Conservation (phyloP, 129 eudicot species). For the Helianthus annuus region HanXRQr2.0-SUNRISE NC_035438.2:54203185-54203684, state of each 20-base stretch:
- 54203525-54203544: constrained; percentile 78
- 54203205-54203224: too few relatives aligned
- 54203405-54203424: constrained; percentile 85
- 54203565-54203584: constrained; percentile 58
- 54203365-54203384: constrained; percentile 75
- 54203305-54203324: constrained; percentile 14
- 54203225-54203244: too few relatives aligned
- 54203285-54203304: constrained; percentile 4
- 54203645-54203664: neutral
- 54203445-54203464: neutral
- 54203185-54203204: too few relatives aligned
- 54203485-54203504: constrained; percentile 56
- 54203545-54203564: constrained; percentile 72
- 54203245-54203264: too few relatives aligned
- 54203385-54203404: constrained; percentile 89
- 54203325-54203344: constrained; percentile 31
- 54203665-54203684: too few relatives aligned
- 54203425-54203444: neutral
- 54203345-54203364: constrained; percentile 75
- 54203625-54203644: too few relatives aligned
- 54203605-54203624: constrained; percentile 5
- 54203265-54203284: too few relatives aligned
- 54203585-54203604: neutral
- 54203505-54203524: constrained; percentile 80
- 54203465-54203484: neutral